phyloP scores from a whole-genome alignment of 192 early-diverging fungal species.

The Coemansia sp. region DNA sequence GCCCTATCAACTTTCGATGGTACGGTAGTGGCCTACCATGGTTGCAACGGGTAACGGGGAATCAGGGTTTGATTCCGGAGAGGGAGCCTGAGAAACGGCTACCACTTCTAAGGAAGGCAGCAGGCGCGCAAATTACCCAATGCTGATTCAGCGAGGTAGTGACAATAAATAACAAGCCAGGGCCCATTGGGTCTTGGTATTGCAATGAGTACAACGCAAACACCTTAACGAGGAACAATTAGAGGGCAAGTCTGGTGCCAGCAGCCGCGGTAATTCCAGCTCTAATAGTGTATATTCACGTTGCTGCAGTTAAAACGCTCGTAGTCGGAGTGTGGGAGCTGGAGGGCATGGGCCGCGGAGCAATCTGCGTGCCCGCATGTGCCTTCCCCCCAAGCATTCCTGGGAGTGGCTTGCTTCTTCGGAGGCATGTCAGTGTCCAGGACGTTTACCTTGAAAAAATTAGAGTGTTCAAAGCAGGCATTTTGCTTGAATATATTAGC shows the following conservation, averaged over 20 bases:
- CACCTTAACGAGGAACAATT: slow-evolving; percentile 59
- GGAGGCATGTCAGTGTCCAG: slow-evolving; percentile 31
- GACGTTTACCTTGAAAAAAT: slow-evolving; percentile 70
- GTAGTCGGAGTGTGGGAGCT: slow-evolving; percentile 58
- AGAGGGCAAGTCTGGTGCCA: slow-evolving; percentile 62
- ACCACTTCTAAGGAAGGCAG: slow-evolving; percentile 68
- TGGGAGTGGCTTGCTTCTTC: slow-evolving; percentile 42
- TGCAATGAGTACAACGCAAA: slow-evolving; percentile 59
- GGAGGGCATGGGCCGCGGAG: slow-evolving; percentile 28
- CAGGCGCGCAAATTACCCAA: slow-evolving; percentile 64
- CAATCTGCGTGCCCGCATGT: slow-evolving; percentile 23
- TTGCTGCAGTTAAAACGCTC: slow-evolving; percentile 67
- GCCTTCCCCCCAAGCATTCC: slow-evolving; percentile 31
- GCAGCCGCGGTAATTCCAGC: slow-evolving; percentile 61
- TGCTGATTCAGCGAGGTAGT: slow-evolving; percentile 61
- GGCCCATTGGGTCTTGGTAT: slow-evolving; percentile 45
- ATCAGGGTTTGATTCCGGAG: slow-evolving; percentile 63
- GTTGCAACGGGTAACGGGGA: slow-evolving; percentile 79
- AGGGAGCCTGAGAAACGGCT: slow-evolving; percentile 68
- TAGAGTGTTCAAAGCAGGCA: slow-evolving; percentile 70
- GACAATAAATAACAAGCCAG: slow-evolving; percentile 58
- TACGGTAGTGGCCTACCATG: slow-evolving; percentile 81
- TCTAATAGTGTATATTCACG: slow-evolving; percentile 65
- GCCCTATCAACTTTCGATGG: slow-evolving; percentile 85
- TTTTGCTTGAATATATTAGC: slow-evolving; percentile 24